Evolutionary conservation across 2,329 filamentous ascomycete species (phyloP).

Genomic region (Penicillium sp.): DNA sequence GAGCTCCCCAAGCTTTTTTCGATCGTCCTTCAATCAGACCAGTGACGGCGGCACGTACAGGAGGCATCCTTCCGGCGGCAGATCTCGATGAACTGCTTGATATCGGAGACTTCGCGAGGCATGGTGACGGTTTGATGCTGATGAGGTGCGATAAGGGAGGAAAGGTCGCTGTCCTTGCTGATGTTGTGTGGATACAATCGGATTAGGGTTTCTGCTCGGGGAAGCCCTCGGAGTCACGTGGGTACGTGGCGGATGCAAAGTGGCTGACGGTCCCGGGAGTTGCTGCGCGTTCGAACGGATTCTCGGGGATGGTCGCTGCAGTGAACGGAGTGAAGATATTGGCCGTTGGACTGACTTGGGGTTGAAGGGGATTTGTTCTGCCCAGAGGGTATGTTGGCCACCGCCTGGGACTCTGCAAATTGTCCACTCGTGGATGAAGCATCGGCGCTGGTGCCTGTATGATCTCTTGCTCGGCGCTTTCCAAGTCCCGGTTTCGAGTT

Average conservation of each 20-base stretch:
- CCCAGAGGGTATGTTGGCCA: slow-evolving; percentile 4
- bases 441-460: slow-evolving; percentile 5
- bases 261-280: slow-evolving; percentile 21
- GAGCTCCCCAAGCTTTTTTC: slow-evolving; percentile 12
- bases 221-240: slow-evolving; percentile 32
- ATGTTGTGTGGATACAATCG: slow-evolving; percentile 37
- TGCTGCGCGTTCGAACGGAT: slow-evolving; percentile 11
- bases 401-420: slow-evolving; percentile 1
- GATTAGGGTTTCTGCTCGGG: slow-evolving; percentile 32
- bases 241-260: slow-evolving; percentile 5
- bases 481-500: slow-evolving; percentile 15
- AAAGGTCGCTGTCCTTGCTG: slow-evolving; percentile 26
- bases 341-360: not conserved
- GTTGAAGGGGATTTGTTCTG: not conserved
- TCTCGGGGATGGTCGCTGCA: slow-evolving; percentile 12
- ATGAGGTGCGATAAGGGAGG: slow-evolving; percentile 29
- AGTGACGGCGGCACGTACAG: slow-evolving; percentile 70
- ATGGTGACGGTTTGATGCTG: slow-evolving; percentile 67
- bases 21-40: slow-evolving; percentile 6
- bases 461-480: not conserved
- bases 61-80: slow-evolving; percentile 99
- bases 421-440: slow-evolving; percentile 20
- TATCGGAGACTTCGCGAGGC: slow-evolving; percentile 97
- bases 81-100: slow-evolving; percentile 99
- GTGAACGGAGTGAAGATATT: not conserved